Evolutionary conservation across 2,329 filamentous ascomycete genomes (phyloP), one percentile per base, ranked within the genome.

Genomic region (Colletotrichum cuscutae): DNA sequence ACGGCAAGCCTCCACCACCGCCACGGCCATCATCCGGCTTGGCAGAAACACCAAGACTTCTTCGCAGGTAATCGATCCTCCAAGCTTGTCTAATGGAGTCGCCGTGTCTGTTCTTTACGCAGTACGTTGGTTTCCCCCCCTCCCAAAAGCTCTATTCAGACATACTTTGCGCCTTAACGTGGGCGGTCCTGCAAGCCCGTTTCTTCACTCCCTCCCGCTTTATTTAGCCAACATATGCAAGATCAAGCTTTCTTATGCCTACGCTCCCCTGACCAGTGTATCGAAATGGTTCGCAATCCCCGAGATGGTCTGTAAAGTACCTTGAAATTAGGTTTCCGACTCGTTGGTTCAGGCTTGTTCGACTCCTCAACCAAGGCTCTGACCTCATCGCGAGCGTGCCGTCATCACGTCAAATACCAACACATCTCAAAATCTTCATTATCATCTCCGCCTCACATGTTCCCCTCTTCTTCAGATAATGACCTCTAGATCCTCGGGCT

Each of bases 11-110:
- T 22, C 35, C 11, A 65, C 30, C 32, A 65, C 32, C 58, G 30
- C 65, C 28, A 53, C 22, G 13, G 26, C 13, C 24, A 68, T 19
- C 19, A 42, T 26, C 69, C 69, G 69, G 65, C 69, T 72, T 64
- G 60, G 66, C 66, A 70, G 60, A 70, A 72, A 69, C 60, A 49
- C 54, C 35, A 72, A 56, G 59, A 59, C 46, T 46, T 56, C 30
- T 56, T 12, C 22, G 30, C 12, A 22, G n/a, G 6, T 46, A n/a
- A 28, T 42, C n/a, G 42, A 35, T 42, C 32, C 19, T 46, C 42
- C 56, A 60, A 67, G 26, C 42, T 67, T 67, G 37, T 60, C 19
- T 22, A 4, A 24, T 22, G 53, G 35, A 11, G 35, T 24, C 24
- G 19, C 42, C 15, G 22, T 30, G 49, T 54, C 61, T 26, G 8